These are phyloP conservation scores for Naganishia sp. DNA, from an alignment of 1,284 basidiomycete species.

Conservation along the genomic window DNA sequence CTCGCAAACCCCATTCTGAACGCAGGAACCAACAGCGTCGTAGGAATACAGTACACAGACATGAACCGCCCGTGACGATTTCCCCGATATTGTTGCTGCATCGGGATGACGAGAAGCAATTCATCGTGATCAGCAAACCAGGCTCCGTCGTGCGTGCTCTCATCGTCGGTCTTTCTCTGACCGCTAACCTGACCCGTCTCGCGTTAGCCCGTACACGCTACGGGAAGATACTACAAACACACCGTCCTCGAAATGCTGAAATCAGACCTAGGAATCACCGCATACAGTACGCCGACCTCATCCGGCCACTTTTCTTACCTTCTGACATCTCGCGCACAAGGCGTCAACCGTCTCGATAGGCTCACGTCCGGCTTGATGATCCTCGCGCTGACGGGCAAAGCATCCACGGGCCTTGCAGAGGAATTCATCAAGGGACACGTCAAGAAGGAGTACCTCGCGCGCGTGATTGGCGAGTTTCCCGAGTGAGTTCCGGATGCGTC, in stretches of 20 bases:
- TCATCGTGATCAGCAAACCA: constrained; percentile 92
- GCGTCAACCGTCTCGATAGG: constrained; percentile 91
- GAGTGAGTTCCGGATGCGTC: constrained; percentile 58
- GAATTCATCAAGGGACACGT: constrained; percentile 82
- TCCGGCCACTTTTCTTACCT: background rate
- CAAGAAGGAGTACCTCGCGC: constrained; percentile 86
- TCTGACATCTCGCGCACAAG: constrained; percentile 55
- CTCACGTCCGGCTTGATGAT: constrained; percentile 97
- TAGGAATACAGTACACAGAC: constrained; percentile 90
- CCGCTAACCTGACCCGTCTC: background rate
- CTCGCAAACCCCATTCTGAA: background rate
- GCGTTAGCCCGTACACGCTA: constrained; percentile 78
- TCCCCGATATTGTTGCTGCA: constrained; percentile 78
- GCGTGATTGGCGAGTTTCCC: constrained; percentile 80
- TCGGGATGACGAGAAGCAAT: constrained; percentile 74
- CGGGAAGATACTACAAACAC: constrained; percentile 83
- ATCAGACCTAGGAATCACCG: constrained; percentile 79
- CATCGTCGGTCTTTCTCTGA: background rate
- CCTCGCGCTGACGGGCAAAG: constrained; percentile 71
- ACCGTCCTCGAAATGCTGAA: constrained; percentile 85
- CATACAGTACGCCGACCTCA: constrained; percentile 67
- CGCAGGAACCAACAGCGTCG: background rate
- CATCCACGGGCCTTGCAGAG: constrained; percentile 70
- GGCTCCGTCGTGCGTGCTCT: constrained; percentile 70
- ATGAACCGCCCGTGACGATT: constrained; percentile 92